Evolutionary conservation across 305 asterid species (phyloP).

Genomic region (Caryopteris hybrid): DNA sequence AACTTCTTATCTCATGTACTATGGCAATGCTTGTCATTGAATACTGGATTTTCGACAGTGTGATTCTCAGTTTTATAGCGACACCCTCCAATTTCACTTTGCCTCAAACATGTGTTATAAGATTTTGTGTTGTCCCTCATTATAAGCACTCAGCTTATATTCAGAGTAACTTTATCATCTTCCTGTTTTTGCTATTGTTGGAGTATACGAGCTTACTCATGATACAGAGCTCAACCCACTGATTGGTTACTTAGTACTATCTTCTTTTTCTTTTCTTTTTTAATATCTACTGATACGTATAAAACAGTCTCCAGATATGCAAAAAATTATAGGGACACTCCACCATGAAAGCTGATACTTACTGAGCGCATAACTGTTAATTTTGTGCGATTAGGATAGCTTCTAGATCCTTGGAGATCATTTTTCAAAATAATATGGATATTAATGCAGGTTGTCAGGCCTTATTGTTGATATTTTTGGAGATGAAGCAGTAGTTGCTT

Average conservation of each 20-base stretch:
- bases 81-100: not conserved
- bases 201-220: not conserved
- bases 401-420: not conserved
- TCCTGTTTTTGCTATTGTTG: not conserved
- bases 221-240: not conserved
- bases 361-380: not conserved
- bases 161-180: not conserved
- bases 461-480: slow-evolving; percentile 88
- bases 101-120: not conserved
- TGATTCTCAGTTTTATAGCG: too few relatives aligned
- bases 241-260: not conserved
- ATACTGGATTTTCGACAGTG: not conserved
- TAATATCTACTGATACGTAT: not conserved
- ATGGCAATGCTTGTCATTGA: not conserved
- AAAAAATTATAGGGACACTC: not conserved
- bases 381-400: too few relatives aligned
- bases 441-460: slow-evolving; percentile 77
- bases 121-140: not conserved
- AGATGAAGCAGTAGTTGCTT: slow-evolving; percentile 90
- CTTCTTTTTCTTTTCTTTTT: too few relatives aligned
- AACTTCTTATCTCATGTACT: not conserved
- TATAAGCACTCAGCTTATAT: not conserved
- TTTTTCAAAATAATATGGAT: not conserved
- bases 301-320: not conserved
- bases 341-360: not conserved